Evolutionary conservation across 2,329 filamentous ascomycete genomes (phyloP).

Genomic region (Didymella segeticola): DNA sequence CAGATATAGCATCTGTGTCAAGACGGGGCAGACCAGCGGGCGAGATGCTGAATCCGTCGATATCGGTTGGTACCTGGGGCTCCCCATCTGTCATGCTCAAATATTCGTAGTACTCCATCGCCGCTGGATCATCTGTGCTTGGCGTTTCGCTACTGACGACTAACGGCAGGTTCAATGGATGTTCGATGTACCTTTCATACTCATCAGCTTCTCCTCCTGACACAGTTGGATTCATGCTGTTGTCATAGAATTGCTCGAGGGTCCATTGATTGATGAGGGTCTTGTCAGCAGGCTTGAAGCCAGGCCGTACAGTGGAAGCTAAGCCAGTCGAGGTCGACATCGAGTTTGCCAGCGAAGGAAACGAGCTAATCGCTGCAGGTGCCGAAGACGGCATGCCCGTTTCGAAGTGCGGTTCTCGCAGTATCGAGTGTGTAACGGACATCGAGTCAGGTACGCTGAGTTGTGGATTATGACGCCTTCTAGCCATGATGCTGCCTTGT

Average conservation of each 20-base stretch:
- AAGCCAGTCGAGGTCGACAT: conserved; percentile 37
- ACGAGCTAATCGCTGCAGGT: conserved; percentile 23
- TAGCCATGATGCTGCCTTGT: conserved; percentile 25
- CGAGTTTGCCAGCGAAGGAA: conserved; percentile 37
- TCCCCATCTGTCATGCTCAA: conserved; percentile 61
- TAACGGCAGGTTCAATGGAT: conserved; percentile 87
- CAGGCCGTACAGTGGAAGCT: conserved; percentile 32
- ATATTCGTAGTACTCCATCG: conserved; percentile 79
- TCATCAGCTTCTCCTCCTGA: conserved; percentile 78
- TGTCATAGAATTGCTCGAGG: conserved; percentile 82
- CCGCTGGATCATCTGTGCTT: conserved; percentile 54
- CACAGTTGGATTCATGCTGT: conserved; percentile 86
- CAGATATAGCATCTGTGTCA: conserved; percentile 35
- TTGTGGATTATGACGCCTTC: conserved; percentile 30
- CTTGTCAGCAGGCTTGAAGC: conserved; percentile 70
- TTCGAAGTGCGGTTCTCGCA: conserved; percentile 50
- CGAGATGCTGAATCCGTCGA: conserved; percentile 26
- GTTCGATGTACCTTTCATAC: conserved; percentile 85
- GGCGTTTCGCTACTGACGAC: conserved; percentile 74
- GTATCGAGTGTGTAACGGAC: conserved; percentile 51
- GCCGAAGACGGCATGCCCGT: conserved; percentile 32
- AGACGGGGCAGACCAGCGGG: conserved; percentile 22
- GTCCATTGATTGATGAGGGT: conserved; percentile 86
- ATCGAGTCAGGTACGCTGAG: conserved; percentile 41
- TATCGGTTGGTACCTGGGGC: conserved; percentile 21